phyloP scores from a whole-genome alignment of 306 rosid genomes.

The Datisca glomerata region DNA sequence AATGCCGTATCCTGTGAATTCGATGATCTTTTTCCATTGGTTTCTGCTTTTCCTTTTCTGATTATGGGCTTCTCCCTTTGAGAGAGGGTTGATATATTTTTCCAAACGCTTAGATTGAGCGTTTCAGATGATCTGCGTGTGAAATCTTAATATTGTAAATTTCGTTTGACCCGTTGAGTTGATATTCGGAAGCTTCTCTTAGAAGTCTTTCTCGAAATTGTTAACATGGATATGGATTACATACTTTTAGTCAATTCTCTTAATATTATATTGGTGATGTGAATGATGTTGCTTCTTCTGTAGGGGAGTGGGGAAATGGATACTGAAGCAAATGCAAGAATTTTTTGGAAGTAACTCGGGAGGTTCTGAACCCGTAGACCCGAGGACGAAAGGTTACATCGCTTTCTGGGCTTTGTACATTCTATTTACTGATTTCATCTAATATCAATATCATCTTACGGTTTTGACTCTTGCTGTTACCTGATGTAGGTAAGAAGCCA shows the following conservation, averaged over 20 bases:
- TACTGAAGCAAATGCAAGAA: conserved; percentile 71
- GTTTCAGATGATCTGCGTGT: too few species aligned
- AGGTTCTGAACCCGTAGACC: conserved; percentile 42
- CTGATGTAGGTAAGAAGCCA: conserved; percentile 39
- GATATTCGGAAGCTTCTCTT: neutral
- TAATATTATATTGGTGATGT: neutral
- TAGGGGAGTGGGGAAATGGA: conserved; percentile 97
- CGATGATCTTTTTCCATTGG: neutral
- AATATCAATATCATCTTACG: neutral
- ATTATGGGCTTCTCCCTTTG: neutral
- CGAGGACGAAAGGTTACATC: conserved; percentile 36
- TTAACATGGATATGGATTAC: neutral
- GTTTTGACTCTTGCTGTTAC: conserved; percentile 4
- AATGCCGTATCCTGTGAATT: neutral
- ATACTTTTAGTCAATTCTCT: neutral
- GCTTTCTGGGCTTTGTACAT: neutral
- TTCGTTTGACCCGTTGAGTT: neutral
- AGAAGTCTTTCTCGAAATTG: neutral
- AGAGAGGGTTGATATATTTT: neutral
- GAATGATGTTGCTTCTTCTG: conserved; percentile 8
- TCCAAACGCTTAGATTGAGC: too few species aligned
- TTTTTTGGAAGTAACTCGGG: conserved; percentile 45
- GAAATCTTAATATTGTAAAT: too few species aligned
- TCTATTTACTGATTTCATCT: too few species aligned
- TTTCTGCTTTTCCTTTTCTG: neutral